phyloP scores from a whole-genome alignment of 2,329 filamentous ascomycete species.

The Exserohilum rostratum region DNA sequence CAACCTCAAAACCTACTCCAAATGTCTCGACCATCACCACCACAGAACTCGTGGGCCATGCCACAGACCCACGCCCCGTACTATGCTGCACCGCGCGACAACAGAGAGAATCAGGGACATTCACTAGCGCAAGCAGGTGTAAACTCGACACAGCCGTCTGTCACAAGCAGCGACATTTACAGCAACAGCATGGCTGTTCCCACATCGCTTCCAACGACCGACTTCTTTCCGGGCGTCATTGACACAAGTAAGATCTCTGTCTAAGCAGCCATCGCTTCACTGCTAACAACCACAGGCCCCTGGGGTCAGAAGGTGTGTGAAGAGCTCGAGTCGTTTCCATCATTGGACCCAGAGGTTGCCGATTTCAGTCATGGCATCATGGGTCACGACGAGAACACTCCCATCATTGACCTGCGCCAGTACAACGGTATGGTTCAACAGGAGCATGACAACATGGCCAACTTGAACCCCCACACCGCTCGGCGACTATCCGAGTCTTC shows the following conservation, averaged over 20 bases:
- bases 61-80: conserved; percentile 44
- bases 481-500: conserved; percentile 75
- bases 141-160: conserved; percentile 31
- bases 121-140: conserved; percentile 31
- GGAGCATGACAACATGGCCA: conserved; percentile 37
- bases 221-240: conserved; percentile 46
- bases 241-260: conserved; percentile 45
- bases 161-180: conserved; percentile 26
- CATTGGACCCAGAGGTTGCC: conserved; percentile 46
- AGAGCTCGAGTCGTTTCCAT: conserved; percentile 48
- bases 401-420: conserved; percentile 50
- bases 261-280: background rate
- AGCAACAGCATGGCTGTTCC: conserved; percentile 29
- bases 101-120: conserved; percentile 37
- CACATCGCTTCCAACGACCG: conserved; percentile 30
- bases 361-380: conserved; percentile 48
- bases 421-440: conserved; percentile 41
- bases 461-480: conserved; percentile 56
- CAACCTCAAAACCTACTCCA: conserved; percentile 29
- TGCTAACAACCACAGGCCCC: conserved; percentile 40
- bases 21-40: conserved; percentile 40
- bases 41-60: conserved; percentile 44
- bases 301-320: conserved; percentile 50
- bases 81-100: conserved; percentile 33
- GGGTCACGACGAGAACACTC: conserved; percentile 48